Evolutionary conservation across 768 basidiomycete genomes (phyloP), one percentile per base, ranked within the genome.

Genomic region (Mycena floridula): DNA sequence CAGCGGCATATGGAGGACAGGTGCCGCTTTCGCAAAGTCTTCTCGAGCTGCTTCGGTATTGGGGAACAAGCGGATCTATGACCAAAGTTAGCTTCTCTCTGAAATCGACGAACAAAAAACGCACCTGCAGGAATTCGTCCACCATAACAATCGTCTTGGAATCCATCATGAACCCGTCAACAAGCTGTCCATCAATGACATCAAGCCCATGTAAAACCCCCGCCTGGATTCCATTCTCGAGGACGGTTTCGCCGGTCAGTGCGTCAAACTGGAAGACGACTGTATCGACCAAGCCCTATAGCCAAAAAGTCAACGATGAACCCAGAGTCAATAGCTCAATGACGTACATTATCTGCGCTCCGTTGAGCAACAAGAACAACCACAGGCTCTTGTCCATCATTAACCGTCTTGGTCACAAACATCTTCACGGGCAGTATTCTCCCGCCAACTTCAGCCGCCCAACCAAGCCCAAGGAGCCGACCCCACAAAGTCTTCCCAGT

Each of bases 401-500:
- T 68, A 20, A 78, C 75, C 4, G 66, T 68, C 37, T 69, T 72
- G 6, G 73, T 61, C 15, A 74, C 67, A 55, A 78, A 88, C 22
- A 88, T 57, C 61, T 79, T 87, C 27, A 75, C 62, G 5, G 86
- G 83, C 4, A 72, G 45, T 16, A 86, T 60, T 21, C 55, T 62
- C 13, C 74, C 84, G 15, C 82, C 85, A 20, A 79, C 63, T 27
- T 66, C 61, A 25, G 65, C 55, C 5, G 66, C 70, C 0, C 79
- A 80, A 76, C 78, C 82, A 2, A 85, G 67, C 1, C 89, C 87
- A 2, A 95, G 69, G 2, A 88, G 67, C 8, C 80, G 77, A 50
- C 76, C 83, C 93, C 93, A 97, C 2, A 95, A 56, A 24, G 90
- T 70, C 2, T 73, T 67, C 0, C 93, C 93, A 36, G 71, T 85